phyloP scores from a whole-genome alignment of 208 protist species.

The Trypanosoma rangeli region DNA sequence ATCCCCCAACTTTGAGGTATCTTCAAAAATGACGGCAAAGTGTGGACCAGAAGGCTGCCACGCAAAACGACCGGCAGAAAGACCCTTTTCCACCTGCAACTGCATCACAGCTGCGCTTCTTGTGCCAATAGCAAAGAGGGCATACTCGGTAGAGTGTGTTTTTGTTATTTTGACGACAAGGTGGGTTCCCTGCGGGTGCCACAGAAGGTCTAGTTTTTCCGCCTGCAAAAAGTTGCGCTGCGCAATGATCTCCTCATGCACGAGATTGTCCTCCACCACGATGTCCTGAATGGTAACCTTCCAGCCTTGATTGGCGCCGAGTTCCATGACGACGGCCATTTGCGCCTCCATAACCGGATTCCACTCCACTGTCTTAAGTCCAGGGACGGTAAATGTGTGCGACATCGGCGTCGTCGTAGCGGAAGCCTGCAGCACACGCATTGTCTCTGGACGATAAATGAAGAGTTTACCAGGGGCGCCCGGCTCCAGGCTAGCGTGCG shows the following conservation, averaged over 20 bases:
- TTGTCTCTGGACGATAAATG: constrained; percentile 80
- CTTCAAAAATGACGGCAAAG: constrained; percentile 77
- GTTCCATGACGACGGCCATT: constrained; percentile 69
- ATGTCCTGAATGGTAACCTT: constrained; percentile 79
- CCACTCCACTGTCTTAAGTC: constrained; percentile 87
- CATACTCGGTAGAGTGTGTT: constrained; percentile 71
- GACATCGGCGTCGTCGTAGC: constrained; percentile 29
- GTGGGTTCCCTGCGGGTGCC: constrained; percentile 85
- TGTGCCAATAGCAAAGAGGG: constrained; percentile 68
- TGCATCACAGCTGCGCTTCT: constrained; percentile 62
- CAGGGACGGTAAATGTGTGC: constrained; percentile 68
- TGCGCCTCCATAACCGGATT: constrained; percentile 76
- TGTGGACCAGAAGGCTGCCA: constrained; percentile 85
- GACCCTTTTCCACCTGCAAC: constrained; percentile 66
- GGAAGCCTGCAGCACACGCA: constrained; percentile 60
- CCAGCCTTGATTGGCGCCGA: constrained; percentile 69
- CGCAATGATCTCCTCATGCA: constrained; percentile 61
- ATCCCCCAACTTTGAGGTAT: constrained; percentile 24
- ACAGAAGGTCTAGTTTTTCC: constrained; percentile 79
- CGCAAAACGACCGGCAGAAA: constrained; percentile 75
- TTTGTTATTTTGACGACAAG: constrained; percentile 78
- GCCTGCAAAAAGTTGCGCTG: constrained; percentile 83
- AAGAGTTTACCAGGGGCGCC: constrained; percentile 58
- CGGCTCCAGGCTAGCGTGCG: constrained; percentile 58
- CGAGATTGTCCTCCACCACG: constrained; percentile 61